Conservation (phyloP, 345 rosid genomes). For the Combretum micranthum region DNA sequence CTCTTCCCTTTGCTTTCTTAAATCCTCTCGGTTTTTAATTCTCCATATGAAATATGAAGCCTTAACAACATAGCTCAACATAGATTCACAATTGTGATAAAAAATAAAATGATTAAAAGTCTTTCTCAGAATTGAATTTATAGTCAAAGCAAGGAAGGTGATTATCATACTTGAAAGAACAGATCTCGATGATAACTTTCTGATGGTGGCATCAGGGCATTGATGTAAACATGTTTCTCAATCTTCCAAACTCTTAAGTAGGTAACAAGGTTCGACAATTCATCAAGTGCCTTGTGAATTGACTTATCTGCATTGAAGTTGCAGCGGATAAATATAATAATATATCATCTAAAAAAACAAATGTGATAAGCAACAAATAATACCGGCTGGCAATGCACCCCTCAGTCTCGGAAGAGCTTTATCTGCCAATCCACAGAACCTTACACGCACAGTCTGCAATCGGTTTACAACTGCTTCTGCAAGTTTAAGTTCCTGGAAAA, state of each 20-base stretch:
- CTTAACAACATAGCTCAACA: too few relatives aligned
- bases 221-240: slow-evolving; percentile 61
- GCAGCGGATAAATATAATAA: slow-evolving; percentile 4
- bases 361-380: not conserved
- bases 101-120: not conserved
- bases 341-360: not conserved
- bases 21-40: too few relatives aligned
- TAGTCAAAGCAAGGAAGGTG: not conserved
- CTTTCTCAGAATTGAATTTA: not conserved
- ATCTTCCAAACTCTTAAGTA: slow-evolving; percentile 82
- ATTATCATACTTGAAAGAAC: slow-evolving; percentile 67
- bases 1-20: too few relatives aligned
- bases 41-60: too few relatives aligned
- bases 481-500: slow-evolving; percentile 77
- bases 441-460: slow-evolving; percentile 82
- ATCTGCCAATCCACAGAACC: slow-evolving; percentile 90
- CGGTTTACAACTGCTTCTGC: slow-evolving; percentile 88
- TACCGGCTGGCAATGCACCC: slow-evolving; percentile 93
- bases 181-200: slow-evolving; percentile 76
- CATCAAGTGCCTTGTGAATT: slow-evolving; percentile 83
- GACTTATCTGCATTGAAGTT: slow-evolving; percentile 54
- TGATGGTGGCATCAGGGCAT: slow-evolving; percentile 86
- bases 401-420: slow-evolving; percentile 92
- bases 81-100: not conserved
- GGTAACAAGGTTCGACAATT: slow-evolving; percentile 65